A percentile compares a stretch with the other conserved stretches of the same genome.
These are phyloP conservation scores for Septoria linicola DNA, from an alignment of 2,329 filamentous ascomycete genomes.

Conservation along the genomic window DNA sequence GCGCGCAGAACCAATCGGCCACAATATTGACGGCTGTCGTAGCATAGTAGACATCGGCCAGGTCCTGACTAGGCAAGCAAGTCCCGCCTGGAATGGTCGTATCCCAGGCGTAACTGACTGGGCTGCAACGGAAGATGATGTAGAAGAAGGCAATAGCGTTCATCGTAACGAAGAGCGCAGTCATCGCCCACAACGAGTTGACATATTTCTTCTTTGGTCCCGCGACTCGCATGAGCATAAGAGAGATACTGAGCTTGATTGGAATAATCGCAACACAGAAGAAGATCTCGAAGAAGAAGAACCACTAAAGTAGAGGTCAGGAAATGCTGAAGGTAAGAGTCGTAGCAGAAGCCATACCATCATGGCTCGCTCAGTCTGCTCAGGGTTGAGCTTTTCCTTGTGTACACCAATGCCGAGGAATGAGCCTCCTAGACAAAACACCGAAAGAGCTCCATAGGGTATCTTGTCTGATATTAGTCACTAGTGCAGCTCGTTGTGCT, in stretches of 20 bases:
- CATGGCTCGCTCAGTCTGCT: constrained; percentile 27
- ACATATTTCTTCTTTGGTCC: constrained; percentile 32
- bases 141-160: constrained; percentile 47
- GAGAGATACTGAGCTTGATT: constrained; percentile 41
- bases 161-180: constrained; percentile 35
- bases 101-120: constrained; percentile 37
- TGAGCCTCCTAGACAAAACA: constrained; percentile 33
- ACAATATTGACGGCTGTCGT: constrained; percentile 41
- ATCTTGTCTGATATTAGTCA: constrained; percentile 19
- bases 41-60: constrained; percentile 39
- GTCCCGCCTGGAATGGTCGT: constrained; percentile 30
- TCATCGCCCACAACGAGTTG: constrained; percentile 34
- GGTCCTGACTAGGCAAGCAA: constrained; percentile 31
- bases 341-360: constrained; percentile 20
- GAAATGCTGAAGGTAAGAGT: background rate
- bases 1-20: constrained; percentile 40
- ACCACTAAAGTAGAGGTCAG: constrained; percentile 33
- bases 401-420: constrained; percentile 39
- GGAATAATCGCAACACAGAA: constrained; percentile 40
- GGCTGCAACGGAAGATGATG: constrained; percentile 41
- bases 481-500: too few species aligned
- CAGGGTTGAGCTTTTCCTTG: constrained; percentile 26
- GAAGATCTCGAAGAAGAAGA: constrained; percentile 42
- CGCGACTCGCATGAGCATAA: constrained; percentile 40
- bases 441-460: constrained; percentile 32